Evolutionary conservation across 2,329 filamentous ascomycete species (phyloP), one percentile per base, ranked within the genome.

Genomic region (Xylaria sp.): DNA sequence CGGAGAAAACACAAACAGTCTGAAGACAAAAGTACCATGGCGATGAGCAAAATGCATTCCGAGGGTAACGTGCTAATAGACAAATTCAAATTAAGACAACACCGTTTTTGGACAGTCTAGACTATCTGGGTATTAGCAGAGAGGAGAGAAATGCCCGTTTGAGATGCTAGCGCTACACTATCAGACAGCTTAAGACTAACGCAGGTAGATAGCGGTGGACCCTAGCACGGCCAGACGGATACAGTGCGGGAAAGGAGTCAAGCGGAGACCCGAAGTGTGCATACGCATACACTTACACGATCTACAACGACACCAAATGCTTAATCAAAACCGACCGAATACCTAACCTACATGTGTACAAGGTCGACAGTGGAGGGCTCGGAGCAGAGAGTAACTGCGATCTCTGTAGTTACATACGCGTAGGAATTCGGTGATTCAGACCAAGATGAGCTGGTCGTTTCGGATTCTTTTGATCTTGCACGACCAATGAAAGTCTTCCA

Each of bases 231-330:
- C 41, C n/a, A 39, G 52, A 52, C 44, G 23, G 18, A 13, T 32
- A 68, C 61, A 70, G 65, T 66, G 56, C 34, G 63, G 56, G 34
- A 50, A 15, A 18, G 13, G 8, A 5, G 8, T 34, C 28, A 34
- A 37, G 55, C 3, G n/a, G 52, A 55, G 60, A 66, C 5, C 51
- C 50, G 59, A 65, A 62, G 56, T 69, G 55, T 69, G 60, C 59
- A 60, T 56, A 34, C n/a, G 60, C 59, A 60, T 56, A 34, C n/a
- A 55, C 58, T 59, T 56, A 41, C 50, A 54, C 28, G 34, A 37
- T 37, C 18, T 46, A 46, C 18, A 46, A 46, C 41, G 13, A n/a
- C 41, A 15, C 32, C 25, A 50, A n/a, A 60, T 48, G 18, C 37
- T 9, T 59, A 34, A 28, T 25, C 25, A 37, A 44, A 8, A 18